Percentiles rank a stretch among this genome's conserved stretches.
Conservation (phyloP, 768 basidiomycete species). For the Rhizopogon vulgaris region DNA sequence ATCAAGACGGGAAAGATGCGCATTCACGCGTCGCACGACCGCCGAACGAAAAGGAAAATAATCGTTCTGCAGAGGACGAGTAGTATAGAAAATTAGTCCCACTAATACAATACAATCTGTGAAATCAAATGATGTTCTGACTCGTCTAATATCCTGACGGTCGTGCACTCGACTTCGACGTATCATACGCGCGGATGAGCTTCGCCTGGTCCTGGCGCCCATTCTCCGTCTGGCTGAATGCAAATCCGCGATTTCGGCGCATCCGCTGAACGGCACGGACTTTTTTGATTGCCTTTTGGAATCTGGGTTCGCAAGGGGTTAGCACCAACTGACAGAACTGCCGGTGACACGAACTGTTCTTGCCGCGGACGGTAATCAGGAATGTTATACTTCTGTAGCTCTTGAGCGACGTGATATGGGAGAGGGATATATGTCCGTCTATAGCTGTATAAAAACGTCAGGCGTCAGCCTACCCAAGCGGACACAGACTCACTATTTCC, state of each 20-base stretch:
- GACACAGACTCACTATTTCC: conserved; percentile 77
- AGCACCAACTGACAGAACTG: conserved; percentile 4
- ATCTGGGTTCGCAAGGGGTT: conserved; percentile 39
- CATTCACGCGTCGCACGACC: background rate
- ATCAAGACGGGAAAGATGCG: background rate
- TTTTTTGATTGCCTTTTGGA: conserved; percentile 99
- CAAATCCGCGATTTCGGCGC: conserved; percentile 94
- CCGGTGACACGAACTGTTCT: conserved; percentile 68
- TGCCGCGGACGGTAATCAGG: conserved; percentile 95
- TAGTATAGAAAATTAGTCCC: conserved; percentile 3
- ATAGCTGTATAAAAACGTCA: conserved; percentile 50
- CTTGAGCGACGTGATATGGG: conserved; percentile 98
- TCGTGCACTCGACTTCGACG: conserved; percentile 63
- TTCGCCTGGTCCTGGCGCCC: conserved; percentile 82
- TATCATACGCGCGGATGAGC: conserved; percentile 84
- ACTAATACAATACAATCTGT: conserved; percentile 7
- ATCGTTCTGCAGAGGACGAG: background rate
- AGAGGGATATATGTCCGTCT: conserved; percentile 83
- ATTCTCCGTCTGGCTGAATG: conserved; percentile 95
- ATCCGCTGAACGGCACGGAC: conserved; percentile 98
- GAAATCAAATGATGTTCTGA: background rate
- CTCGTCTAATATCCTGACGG: conserved; percentile 66
- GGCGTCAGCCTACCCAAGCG: background rate
- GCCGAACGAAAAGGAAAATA: background rate
- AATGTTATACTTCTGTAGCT: conserved; percentile 98